phyloP scores from a whole-genome alignment of 1,284 basidiomycete genomes.

The Marasmius sp. region DNA sequence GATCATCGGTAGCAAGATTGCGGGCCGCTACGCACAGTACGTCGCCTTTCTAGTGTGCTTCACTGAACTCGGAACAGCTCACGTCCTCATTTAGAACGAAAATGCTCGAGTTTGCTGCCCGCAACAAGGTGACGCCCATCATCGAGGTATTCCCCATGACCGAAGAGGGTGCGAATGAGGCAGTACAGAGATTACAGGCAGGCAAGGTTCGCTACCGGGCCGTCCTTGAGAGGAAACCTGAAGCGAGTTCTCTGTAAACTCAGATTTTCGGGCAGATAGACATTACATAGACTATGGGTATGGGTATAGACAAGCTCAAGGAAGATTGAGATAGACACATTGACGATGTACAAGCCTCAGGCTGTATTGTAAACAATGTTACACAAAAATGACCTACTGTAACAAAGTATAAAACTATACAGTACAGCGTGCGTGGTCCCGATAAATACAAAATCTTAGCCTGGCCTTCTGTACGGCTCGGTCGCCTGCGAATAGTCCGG shows the following conservation, averaged over 20 bases:
- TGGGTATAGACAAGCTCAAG: not conserved
- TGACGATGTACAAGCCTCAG: no score
- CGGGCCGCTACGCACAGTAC: not conserved
- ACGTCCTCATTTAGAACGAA: not conserved
- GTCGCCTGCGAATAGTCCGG: constrained; percentile 24
- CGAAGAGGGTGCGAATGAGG: constrained; percentile 28
- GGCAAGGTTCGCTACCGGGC: constrained; percentile 31
- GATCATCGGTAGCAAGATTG: constrained; percentile 1
- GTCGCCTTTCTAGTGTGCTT: not conserved
- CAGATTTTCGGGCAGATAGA: not conserved
- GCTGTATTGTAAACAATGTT: no score
- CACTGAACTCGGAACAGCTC: not conserved
- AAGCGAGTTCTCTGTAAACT: not conserved
- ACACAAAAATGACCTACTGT: no score
- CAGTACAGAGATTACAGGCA: constrained; percentile 22
- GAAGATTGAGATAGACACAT: no score
- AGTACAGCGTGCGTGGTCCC: no score
- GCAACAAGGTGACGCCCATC: constrained; percentile 21
- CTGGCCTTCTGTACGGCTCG: constrained; percentile 11
- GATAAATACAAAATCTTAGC: not conserved
- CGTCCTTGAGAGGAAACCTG: constrained; percentile 17
- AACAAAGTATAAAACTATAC: no score
- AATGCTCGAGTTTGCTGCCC: constrained; percentile 16
- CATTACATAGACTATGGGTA: not conserved
- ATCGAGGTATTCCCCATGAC: constrained; percentile 28